Evolutionary conservation across 257 asterid genomes (phyloP).

Genomic region (Solanum pennellii): DNA sequence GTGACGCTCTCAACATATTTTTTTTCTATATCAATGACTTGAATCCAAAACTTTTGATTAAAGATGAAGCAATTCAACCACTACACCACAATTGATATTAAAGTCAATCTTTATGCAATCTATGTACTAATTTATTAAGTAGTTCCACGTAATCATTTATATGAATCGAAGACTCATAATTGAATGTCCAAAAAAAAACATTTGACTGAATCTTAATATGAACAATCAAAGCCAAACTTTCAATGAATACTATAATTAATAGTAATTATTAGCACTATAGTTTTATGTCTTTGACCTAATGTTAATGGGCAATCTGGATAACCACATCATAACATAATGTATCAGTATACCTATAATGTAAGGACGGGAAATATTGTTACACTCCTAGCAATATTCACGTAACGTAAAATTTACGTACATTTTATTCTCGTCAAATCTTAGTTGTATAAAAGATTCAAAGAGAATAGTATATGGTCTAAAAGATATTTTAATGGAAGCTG

Average conservation of each 20-base stretch:
- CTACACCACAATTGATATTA: rapidly evolving
- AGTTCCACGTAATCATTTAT: not conserved
- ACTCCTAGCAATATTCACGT: not conserved
- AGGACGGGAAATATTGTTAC: not conserved
- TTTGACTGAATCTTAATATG: not conserved
- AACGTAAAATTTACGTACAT: too few relatives aligned
- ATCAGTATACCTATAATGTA: not conserved
- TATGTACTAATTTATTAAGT: not conserved
- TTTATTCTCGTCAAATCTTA: too few relatives aligned
- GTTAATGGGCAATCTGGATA: not conserved
- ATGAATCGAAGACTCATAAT: not conserved
- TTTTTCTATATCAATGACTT: too few relatives aligned
- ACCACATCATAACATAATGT: not conserved
- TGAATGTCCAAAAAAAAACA: not conserved
- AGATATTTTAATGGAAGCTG: not conserved
- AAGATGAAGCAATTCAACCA: too few relatives aligned
- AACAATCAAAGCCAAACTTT: not conserved
- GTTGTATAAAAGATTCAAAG: not conserved
- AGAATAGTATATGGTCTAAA: not conserved
- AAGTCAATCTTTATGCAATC: not conserved
- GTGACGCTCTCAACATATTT: rapidly evolving
- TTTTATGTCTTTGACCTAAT: not conserved
- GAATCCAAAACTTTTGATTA: too few relatives aligned
- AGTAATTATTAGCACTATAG: not conserved
- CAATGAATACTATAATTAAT: not conserved